phyloP scores from a whole-genome alignment of 73 alveolate genomes.

The Paramecium caudatum region DNA sequence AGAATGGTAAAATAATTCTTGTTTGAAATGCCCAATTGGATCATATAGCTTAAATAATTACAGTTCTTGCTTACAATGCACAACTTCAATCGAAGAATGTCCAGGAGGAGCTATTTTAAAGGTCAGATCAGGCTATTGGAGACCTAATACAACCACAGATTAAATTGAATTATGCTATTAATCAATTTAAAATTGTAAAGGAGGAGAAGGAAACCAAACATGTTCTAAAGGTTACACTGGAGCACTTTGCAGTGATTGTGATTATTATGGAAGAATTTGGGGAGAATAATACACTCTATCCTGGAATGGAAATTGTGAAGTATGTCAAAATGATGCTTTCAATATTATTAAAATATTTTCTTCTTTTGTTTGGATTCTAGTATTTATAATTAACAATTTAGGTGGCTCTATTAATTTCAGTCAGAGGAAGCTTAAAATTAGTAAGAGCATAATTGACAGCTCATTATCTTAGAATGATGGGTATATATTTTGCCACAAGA shows the following conservation, averaged over 20 bases:
- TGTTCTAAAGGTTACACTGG: background rate
- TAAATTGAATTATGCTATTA: background rate
- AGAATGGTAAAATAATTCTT: conserved; percentile 6
- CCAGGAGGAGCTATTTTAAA: background rate
- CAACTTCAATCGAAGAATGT: conserved; percentile 1
- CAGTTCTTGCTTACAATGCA: background rate
- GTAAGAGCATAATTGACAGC: conserved; percentile 18
- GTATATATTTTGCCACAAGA: background rate
- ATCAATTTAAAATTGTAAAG: background rate
- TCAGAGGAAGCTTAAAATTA: conserved; percentile 7
- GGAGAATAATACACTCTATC: background rate
- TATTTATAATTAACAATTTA: too few species aligned
- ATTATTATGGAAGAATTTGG: conserved; percentile 13
- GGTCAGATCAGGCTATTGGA: conserved; percentile 13
- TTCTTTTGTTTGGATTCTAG: background rate
- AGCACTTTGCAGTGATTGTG: conserved; percentile 36
- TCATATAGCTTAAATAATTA: background rate
- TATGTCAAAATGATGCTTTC: conserved; percentile 18
- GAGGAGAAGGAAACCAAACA: background rate
- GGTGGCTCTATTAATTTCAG: background rate
- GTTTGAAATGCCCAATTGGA: background rate
- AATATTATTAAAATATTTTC: background rate
- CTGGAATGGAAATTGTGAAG: background rate
- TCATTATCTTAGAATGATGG: background rate
- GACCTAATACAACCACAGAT: background rate